A percentile compares a stretch with the other conserved stretches of the same genome.
Evolutionary conservation across 2,329 filamentous ascomycete species (phyloP).

Genomic region (Penicillium sp.): DNA sequence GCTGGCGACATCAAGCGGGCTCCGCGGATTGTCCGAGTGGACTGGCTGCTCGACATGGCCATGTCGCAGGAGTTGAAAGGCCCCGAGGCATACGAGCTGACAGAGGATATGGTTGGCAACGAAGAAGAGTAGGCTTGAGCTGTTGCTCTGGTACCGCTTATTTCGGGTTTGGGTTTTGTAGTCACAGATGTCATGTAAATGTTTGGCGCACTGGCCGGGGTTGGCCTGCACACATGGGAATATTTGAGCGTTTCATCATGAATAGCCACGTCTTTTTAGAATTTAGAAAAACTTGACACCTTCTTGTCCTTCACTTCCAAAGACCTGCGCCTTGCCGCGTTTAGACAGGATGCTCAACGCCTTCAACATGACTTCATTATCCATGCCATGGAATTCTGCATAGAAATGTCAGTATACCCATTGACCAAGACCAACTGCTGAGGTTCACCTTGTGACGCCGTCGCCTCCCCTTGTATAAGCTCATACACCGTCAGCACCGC

Average conservation of each 20-base stretch:
- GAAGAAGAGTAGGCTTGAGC: conserved; percentile 19
- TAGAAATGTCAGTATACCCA: not conserved
- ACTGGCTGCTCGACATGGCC: conserved; percentile 87
- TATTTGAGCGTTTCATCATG: conserved; percentile 18
- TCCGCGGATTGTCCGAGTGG: conserved; percentile 75
- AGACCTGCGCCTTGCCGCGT: conserved; percentile 87
- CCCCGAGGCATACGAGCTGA: conserved; percentile 59
- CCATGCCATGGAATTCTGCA: conserved; percentile 83
- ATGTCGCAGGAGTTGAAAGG: conserved; percentile 82
- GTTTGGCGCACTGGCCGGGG: conserved; percentile 1
- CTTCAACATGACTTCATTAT: conserved; percentile 75
- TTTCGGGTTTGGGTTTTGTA: not conserved
- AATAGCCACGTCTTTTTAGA: conserved; percentile 58
- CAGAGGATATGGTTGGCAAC: conserved; percentile 29
- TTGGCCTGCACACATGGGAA: conserved; percentile 7
- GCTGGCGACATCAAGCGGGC: conserved; percentile 75
- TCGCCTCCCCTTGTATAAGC: conserved; percentile 81
- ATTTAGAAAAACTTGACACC: conserved; percentile 98
- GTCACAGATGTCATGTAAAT: conserved; percentile 6
- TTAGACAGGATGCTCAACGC: conserved; percentile 81
- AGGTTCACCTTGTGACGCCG: conserved; percentile 62
- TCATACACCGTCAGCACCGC: conserved; percentile 91
- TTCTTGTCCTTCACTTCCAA: conserved; percentile 81
- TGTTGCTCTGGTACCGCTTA: not conserved
- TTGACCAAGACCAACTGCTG: not conserved